Percentiles rank a stretch among this genome's conserved stretches.
phyloP scores from a whole-genome alignment of 148 eudicot genomes.

The Linanthus parryae region DNA sequence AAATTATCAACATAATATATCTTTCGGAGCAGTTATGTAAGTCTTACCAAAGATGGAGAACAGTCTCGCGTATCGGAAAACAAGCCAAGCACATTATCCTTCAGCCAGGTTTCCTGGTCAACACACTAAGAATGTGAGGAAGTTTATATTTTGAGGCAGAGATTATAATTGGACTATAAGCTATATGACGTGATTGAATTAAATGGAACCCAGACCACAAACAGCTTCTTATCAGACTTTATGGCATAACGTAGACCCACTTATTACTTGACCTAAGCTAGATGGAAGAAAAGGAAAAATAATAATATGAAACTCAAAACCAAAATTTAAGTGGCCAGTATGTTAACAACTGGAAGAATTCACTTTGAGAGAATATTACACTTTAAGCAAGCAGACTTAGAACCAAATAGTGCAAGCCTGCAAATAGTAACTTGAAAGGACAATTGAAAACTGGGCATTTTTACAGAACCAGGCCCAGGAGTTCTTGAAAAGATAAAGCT shows the following conservation, averaged over 20 bases:
- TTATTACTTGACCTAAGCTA: not conserved
- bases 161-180: not conserved
- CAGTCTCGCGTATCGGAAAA: constrained; percentile 84
- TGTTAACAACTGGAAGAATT: no score
- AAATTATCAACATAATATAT: not conserved
- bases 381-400: no score
- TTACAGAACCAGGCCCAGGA: no score
- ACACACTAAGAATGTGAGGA: constrained; percentile 7
- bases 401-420: no score
- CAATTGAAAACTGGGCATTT: no score
- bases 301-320: not conserved
- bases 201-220: constrained; percentile 8
- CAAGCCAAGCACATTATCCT: constrained; percentile 48
- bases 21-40: not conserved
- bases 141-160: not conserved
- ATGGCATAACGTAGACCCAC: not conserved
- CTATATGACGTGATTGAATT: constrained; percentile 1
- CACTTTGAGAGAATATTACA: no score
- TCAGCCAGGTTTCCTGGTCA: constrained; percentile 68
- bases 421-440: no score
- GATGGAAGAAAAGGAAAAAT: not conserved
- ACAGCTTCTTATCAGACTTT: not conserved
- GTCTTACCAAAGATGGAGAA: constrained; percentile 78
- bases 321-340: no score
- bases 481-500: no score